Conservation (phyloP, 345 rosid species). For the Geranium brycei region DNA sequence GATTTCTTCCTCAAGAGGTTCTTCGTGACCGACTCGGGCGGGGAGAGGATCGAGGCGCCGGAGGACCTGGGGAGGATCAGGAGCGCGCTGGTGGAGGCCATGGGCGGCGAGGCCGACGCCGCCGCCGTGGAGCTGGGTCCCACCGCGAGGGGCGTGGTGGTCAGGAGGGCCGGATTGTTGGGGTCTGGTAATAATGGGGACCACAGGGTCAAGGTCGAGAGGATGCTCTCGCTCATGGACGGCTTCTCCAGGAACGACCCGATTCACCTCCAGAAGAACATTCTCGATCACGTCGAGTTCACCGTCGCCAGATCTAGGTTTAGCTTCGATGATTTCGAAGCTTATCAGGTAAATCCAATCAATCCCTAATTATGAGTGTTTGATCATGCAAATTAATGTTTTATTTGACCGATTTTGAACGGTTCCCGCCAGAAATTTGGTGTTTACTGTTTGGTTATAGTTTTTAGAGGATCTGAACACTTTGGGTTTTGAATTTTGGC, state of each 20-base stretch:
- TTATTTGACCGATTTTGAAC: too few relatives aligned
- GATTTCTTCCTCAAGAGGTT: slow-evolving; percentile 19
- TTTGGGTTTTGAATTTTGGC: not conserved
- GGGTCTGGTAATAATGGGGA: slow-evolving; percentile 5
- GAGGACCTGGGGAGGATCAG: slow-evolving; percentile 22
- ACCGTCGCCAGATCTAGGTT: slow-evolving; percentile 33
- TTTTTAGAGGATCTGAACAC: not conserved
- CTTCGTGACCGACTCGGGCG: slow-evolving; percentile 24
- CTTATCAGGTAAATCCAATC: slow-evolving; percentile 25
- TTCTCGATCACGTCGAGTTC: slow-evolving; percentile 32
- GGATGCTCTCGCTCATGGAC: slow-evolving; percentile 38
- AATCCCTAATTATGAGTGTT: too few relatives aligned
- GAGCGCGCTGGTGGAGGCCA: slow-evolving; percentile 22
- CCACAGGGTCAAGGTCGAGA: slow-evolving; percentile 20
- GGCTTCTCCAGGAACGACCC: slow-evolving; percentile 30
- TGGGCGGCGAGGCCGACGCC: slow-evolving; percentile 12
- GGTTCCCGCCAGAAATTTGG: too few relatives aligned
- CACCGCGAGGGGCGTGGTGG: slow-evolving; percentile 15
- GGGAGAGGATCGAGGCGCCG: slow-evolving; percentile 19
- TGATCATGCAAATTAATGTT: too few relatives aligned
- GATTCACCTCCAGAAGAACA: slow-evolving; percentile 25
- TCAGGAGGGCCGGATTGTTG: slow-evolving; percentile 12
- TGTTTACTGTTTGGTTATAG: too few relatives aligned
- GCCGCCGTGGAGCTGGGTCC: slow-evolving; percentile 10
- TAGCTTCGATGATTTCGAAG: slow-evolving; percentile 40